Conservation (phyloP, 2,329 filamentous ascomycete species). For the Talaromyces amestolkiae region DNA sequence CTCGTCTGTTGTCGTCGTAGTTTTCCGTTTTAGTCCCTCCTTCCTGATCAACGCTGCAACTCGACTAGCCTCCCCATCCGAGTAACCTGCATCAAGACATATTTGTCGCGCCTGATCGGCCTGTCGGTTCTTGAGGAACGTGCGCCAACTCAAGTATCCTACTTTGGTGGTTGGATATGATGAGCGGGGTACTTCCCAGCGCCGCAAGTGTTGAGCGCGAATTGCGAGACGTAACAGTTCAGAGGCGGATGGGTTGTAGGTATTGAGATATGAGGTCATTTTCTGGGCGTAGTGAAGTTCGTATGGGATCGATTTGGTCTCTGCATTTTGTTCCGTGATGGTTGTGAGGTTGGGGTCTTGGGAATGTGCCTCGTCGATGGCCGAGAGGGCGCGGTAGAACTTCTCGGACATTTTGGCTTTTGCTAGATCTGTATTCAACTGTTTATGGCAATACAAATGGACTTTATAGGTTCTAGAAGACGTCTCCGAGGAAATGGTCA, state of each 20-base stretch:
- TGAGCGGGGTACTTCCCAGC: slow-evolving; percentile 77
- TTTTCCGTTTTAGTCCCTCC: slow-evolving; percentile 59
- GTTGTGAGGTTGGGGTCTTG: slow-evolving; percentile 62
- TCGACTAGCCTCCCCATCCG: slow-evolving; percentile 55
- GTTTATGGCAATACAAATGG: background rate
- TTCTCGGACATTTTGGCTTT: slow-evolving; percentile 29
- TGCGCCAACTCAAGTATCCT: slow-evolving; percentile 79
- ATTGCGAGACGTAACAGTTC: slow-evolving; percentile 71
- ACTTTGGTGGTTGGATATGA: slow-evolving; percentile 70
- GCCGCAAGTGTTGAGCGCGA: slow-evolving; percentile 78
- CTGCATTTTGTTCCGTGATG: slow-evolving; percentile 44
- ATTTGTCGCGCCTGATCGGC: slow-evolving; percentile 59
- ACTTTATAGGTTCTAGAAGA: background rate
- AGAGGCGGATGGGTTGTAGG: slow-evolving; percentile 61
- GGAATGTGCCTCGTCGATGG: slow-evolving; percentile 72
- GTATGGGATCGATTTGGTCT: slow-evolving; percentile 56
- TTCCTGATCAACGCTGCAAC: slow-evolving; percentile 75
- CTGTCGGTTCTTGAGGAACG: slow-evolving; percentile 70
- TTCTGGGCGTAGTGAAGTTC: slow-evolving; percentile 79
- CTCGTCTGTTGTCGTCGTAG: background rate
- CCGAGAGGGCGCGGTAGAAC: slow-evolving; percentile 53
- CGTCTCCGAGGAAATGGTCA: background rate
- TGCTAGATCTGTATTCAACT: background rate
- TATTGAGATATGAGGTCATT: slow-evolving; percentile 71
- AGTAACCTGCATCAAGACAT: slow-evolving; percentile 52